Conservation (phyloP, 768 basidiomycete genomes). For the Termitomyces sp. region DNA sequence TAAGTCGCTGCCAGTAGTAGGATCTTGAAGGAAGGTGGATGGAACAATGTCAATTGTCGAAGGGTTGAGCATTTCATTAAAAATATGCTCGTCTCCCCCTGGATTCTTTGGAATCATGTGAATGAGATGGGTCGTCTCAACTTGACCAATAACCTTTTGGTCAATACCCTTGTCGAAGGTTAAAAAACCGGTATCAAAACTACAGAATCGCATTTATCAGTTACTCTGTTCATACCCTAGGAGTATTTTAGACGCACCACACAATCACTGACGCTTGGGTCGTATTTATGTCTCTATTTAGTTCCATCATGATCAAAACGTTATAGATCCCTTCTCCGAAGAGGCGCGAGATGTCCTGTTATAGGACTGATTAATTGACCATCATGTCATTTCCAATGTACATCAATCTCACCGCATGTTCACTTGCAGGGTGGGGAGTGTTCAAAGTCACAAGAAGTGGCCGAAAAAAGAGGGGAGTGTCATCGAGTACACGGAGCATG, state of each 20-base stretch:
- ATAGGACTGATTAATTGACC: neutral
- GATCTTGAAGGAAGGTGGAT: slow-evolving; percentile 46
- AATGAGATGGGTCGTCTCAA: neutral
- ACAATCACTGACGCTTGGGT: slow-evolving; percentile 55
- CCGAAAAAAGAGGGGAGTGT: slow-evolving; percentile 48
- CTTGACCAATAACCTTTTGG: neutral
- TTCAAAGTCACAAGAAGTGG: slow-evolving; percentile 40
- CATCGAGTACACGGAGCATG: slow-evolving; percentile 47
- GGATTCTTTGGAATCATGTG: slow-evolving; percentile 2
- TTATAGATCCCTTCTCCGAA: slow-evolving; percentile 57
- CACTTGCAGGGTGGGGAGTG: slow-evolving; percentile 12
- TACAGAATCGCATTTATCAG: neutral
- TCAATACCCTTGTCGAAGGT: neutral
- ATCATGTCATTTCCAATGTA: too few species aligned
- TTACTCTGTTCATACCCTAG: neutral
- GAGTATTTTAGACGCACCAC: slow-evolving; percentile 34
- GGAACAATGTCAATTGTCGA: slow-evolving; percentile 23
- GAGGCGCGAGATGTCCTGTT: slow-evolving; percentile 39
- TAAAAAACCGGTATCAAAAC: neutral
- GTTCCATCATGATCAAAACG: slow-evolving; percentile 55
- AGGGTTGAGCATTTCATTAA: neutral
- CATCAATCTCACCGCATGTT: slow-evolving; percentile 17
- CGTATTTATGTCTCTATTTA: slow-evolving; percentile 54
- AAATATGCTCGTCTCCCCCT: too few species aligned
- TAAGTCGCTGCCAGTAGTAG: slow-evolving; percentile 56